Evolutionary conservation across 495 filamentous ascomycete genomes (phyloP).

Genomic region (Penicillium desertorum): DNA sequence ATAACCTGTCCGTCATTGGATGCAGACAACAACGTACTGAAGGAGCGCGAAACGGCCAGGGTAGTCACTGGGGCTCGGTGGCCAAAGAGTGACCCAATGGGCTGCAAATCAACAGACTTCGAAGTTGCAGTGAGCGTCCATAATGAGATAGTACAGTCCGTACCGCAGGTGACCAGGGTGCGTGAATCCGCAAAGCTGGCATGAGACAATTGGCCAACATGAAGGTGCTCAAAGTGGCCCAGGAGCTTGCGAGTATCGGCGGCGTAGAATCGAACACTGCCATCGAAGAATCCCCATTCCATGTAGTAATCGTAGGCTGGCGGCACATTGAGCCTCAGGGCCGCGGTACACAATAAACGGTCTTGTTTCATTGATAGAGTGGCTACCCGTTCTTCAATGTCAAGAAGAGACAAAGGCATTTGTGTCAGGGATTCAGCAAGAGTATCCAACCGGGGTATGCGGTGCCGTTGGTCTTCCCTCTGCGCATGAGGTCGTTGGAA

Average conservation of each 20-base stretch:
- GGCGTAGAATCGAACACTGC: slow-evolving; percentile 84
- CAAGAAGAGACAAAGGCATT: slow-evolving; percentile 76
- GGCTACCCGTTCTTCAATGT: slow-evolving; percentile 76
- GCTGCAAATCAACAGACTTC: slow-evolving; percentile 75
- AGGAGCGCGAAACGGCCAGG: slow-evolving; percentile 81
- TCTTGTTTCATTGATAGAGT: slow-evolving; percentile 84
- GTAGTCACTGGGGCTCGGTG: slow-evolving; percentile 78
- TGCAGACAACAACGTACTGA: slow-evolving; percentile 80
- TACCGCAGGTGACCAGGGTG: slow-evolving; percentile 85
- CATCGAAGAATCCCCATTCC: slow-evolving; percentile 96
- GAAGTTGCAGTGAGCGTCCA: slow-evolving; percentile 65
- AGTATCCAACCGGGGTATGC: slow-evolving; percentile 69
- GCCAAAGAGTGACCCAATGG: slow-evolving; percentile 80
- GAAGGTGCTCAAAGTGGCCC: slow-evolving; percentile 89
- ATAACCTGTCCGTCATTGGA: slow-evolving; percentile 78
- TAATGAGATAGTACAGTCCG: slow-evolving; percentile 84
- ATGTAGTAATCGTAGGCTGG: slow-evolving; percentile 86
- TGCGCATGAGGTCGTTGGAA: slow-evolving; percentile 77
- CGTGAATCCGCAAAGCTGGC: slow-evolving; percentile 83
- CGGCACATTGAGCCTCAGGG: slow-evolving; percentile 81
- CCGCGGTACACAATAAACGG: slow-evolving; percentile 77
- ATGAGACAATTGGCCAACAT: slow-evolving; percentile 80
- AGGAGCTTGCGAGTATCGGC: slow-evolving; percentile 72
- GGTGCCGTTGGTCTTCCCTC: slow-evolving; percentile 63
- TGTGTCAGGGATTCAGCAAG: slow-evolving; percentile 73